A percentile compares a stretch with the other conserved stretches of the same genome.
Conservation (phyloP, 1,139 yeast species). For the Diutina siamensis region DNA sequence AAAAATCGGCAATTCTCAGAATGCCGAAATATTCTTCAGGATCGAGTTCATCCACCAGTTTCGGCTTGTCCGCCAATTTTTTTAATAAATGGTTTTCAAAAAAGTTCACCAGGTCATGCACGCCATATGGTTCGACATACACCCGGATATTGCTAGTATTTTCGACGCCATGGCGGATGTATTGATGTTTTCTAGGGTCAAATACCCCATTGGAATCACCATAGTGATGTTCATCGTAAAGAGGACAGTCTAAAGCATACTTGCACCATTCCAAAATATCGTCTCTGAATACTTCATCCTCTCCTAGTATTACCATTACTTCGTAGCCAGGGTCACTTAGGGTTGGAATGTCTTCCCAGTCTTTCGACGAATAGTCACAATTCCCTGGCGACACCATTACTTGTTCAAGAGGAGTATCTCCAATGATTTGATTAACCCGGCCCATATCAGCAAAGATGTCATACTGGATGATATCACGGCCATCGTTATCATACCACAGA, state of each 20-base stretch:
- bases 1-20: slow-evolving; percentile 9
- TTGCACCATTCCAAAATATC: slow-evolving; percentile 27
- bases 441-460: slow-evolving; percentile 8
- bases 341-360: slow-evolving; percentile 6
- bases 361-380: slow-evolving; percentile 7
- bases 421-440: slow-evolving; percentile 10
- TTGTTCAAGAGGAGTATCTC: slow-evolving; percentile 11
- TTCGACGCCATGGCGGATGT: slow-evolving; percentile 9
- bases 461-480: slow-evolving; percentile 21
- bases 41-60: slow-evolving; percentile 11
- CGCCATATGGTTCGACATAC: slow-evolving; percentile 33
- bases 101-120: slow-evolving; percentile 28
- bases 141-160: slow-evolving; percentile 13
- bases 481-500: slow-evolving; percentile 24
- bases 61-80: slow-evolving; percentile 4
- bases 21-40: slow-evolving; percentile 9
- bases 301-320: slow-evolving; percentile 26
- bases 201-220: slow-evolving; percentile 13
- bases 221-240: slow-evolving; percentile 13
- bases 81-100: slow-evolving; percentile 18
- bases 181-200: slow-evolving; percentile 7
- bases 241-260: slow-evolving; percentile 21
- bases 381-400: slow-evolving; percentile 13
- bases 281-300: slow-evolving; percentile 34
- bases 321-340: slow-evolving; percentile 11